Conservation (phyloP, 768 basidiomycete species). For the Suillus fuscotomentosus region DNA sequence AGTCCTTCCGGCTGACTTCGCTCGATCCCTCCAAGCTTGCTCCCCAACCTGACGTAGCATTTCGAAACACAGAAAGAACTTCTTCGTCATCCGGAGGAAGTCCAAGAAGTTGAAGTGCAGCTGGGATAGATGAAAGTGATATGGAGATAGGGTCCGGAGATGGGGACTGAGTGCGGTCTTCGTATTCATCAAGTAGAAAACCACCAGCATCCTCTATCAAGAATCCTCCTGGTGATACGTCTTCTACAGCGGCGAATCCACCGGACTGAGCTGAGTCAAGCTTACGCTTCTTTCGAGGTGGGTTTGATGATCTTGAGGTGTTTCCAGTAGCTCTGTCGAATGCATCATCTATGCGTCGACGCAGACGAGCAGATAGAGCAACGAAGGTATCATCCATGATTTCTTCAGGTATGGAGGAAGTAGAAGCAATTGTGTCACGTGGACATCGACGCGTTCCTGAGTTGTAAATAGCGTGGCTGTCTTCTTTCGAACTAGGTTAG, state of each 20-base stretch:
- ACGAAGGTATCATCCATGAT: slow-evolving; percentile 31
- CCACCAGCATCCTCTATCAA: slow-evolving; percentile 31
- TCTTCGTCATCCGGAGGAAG: slow-evolving; percentile 74
- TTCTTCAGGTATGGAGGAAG: not conserved
- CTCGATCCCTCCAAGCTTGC: slow-evolving; percentile 30
- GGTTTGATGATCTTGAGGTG: not conserved
- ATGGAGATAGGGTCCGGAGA: slow-evolving; percentile 32
- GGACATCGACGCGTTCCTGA: not conserved
- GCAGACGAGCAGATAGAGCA: slow-evolving; percentile 40
- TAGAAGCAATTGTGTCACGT: not conserved
- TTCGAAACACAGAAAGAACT: slow-evolving; percentile 67
- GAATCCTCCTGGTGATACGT: slow-evolving; percentile 31
- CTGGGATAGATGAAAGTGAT: slow-evolving; percentile 54
- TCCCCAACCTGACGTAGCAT: slow-evolving; percentile 74
- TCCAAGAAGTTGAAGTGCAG: slow-evolving; percentile 61
- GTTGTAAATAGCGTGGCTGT: no score
- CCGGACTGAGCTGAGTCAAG: slow-evolving; percentile 3
- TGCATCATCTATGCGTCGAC: slow-evolving; percentile 49
- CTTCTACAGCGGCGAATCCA: slow-evolving; percentile 16
- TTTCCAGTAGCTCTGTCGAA: slow-evolving; percentile 37
- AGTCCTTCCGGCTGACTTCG: slow-evolving; percentile 64
- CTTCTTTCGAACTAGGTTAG: no score
- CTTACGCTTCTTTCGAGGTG: slow-evolving; percentile 2
- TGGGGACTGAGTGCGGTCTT: slow-evolving; percentile 12
- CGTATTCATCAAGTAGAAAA: slow-evolving; percentile 27